Percentiles rank a stretch among this genome's conserved stretches.
These are phyloP conservation scores for Zasmidium cellare DNA, from an alignment of 2,329 filamentous ascomycete genomes.

Conservation along the genomic window DNA sequence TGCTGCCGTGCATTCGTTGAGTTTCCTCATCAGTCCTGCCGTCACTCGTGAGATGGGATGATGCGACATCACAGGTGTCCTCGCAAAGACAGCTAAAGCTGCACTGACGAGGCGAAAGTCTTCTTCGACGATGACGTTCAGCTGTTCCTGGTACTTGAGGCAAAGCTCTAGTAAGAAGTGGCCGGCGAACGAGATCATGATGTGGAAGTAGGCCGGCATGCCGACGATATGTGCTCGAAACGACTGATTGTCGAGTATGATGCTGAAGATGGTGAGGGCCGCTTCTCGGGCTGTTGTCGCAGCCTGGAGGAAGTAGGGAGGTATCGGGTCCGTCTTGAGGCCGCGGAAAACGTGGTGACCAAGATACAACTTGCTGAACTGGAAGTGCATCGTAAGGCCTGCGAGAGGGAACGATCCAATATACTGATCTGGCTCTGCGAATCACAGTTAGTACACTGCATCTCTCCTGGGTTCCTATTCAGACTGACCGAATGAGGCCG, in stretches of 20 bases:
- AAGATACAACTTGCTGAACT: constrained; percentile 56
- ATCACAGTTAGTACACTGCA: constrained; percentile 27
- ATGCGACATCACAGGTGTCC: constrained; percentile 8
- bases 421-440: constrained; percentile 43
- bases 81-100: constrained; percentile 17
- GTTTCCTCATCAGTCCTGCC: constrained; percentile 14
- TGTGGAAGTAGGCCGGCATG: constrained; percentile 54
- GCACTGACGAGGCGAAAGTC: constrained; percentile 14
- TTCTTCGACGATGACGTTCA: constrained; percentile 16
- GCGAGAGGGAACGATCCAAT: constrained; percentile 39
- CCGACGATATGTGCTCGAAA: constrained; percentile 44
- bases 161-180: constrained; percentile 54
- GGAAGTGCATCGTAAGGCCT: constrained; percentile 49
- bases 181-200: constrained; percentile 56
- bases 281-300: constrained; percentile 51
- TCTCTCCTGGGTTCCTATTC: background rate
- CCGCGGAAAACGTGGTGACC: constrained; percentile 52
- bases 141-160: constrained; percentile 40
- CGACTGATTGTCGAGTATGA: constrained; percentile 46
- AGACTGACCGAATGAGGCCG: constrained; percentile 8
- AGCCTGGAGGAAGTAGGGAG: constrained; percentile 48
- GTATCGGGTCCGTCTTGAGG: constrained; percentile 49
- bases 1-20: constrained; percentile 15
- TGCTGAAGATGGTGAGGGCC: constrained; percentile 47
- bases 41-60: constrained; percentile 20